phyloP scores from a whole-genome alignment of 345 rosid genomes.

The Linum tenue region DNA sequence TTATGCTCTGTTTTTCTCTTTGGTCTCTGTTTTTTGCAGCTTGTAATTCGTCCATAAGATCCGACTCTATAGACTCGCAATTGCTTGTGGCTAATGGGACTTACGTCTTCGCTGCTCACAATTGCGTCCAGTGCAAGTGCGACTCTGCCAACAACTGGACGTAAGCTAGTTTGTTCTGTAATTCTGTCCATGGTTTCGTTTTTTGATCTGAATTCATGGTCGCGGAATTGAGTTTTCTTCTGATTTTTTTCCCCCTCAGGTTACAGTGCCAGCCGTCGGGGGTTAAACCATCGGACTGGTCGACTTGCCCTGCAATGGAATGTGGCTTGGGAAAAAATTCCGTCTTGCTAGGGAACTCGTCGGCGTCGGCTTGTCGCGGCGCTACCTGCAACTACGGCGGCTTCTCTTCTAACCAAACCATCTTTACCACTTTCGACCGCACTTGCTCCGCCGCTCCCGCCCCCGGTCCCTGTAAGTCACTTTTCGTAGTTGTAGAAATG shows the following conservation, averaged over 20 bases:
- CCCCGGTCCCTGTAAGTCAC: background rate
- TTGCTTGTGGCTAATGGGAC: slow-evolving; percentile 45
- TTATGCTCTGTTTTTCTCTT: background rate
- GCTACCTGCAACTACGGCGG: slow-evolving; percentile 66
- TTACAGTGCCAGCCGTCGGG: slow-evolving; percentile 41
- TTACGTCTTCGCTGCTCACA: slow-evolving; percentile 46
- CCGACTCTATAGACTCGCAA: slow-evolving; percentile 38
- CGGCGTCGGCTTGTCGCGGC: slow-evolving; percentile 26
- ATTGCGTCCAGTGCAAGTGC: slow-evolving; percentile 59
- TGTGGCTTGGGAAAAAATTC: slow-evolving; percentile 31
- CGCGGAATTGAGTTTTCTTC: too few relatives aligned
- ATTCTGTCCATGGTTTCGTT: background rate
- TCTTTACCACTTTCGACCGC: slow-evolving; percentile 28
- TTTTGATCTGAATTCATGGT: background rate
- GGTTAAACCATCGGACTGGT: slow-evolving; percentile 23
- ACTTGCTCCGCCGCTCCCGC: background rate
- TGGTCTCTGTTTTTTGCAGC: slow-evolving; percentile 28
- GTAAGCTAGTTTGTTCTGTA: slow-evolving; percentile 25
- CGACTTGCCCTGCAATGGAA: slow-evolving; percentile 41
- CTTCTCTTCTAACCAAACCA: slow-evolving; percentile 23
- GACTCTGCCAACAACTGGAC: slow-evolving; percentile 49
- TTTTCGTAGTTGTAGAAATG: background rate
- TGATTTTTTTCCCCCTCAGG: background rate
- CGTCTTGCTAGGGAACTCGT: slow-evolving; percentile 37
- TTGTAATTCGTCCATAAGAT: slow-evolving; percentile 47